These are phyloP conservation scores for Wickerhamomyces bisporus DNA, from an alignment of 805 yeast species.

Conservation along the genomic window DNA sequence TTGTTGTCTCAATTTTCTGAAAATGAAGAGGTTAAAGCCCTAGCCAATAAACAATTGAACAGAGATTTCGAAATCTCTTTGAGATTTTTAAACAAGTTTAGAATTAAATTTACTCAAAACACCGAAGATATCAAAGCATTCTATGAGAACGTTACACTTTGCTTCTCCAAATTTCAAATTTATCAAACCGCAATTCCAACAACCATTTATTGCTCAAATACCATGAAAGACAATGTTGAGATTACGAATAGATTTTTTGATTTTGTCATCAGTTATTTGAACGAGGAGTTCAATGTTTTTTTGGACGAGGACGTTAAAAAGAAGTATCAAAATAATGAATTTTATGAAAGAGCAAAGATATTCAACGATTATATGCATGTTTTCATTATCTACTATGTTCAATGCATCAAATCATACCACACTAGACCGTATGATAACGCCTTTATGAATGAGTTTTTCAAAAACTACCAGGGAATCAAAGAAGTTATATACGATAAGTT, in stretches of 20 bases:
- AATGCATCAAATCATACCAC: slow-evolving; percentile 28
- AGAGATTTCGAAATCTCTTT: slow-evolving; percentile 22
- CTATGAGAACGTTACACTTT: slow-evolving; percentile 17
- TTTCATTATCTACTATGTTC: slow-evolving; percentile 23
- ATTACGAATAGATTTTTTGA: slow-evolving; percentile 18
- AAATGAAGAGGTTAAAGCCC: slow-evolving; percentile 6
- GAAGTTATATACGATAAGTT: slow-evolving; percentile 15
- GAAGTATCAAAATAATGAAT: slow-evolving; percentile 6
- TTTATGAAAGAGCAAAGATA: slow-evolving; percentile 16
- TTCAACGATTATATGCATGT: slow-evolving; percentile 18
- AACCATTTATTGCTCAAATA: slow-evolving; percentile 18
- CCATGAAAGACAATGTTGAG: slow-evolving; percentile 19
- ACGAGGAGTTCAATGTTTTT: slow-evolving; percentile 17
- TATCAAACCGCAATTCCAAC: slow-evolving; percentile 19
- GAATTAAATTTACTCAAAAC: slow-evolving; percentile 9
- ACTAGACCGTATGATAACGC: slow-evolving; percentile 26
- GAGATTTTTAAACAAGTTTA: slow-evolving; percentile 22
- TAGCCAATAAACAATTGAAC: slow-evolving; percentile 9
- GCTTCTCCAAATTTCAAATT: slow-evolving; percentile 22
- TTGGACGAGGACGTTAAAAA: slow-evolving; percentile 7
- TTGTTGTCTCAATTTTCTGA: slow-evolving; percentile 10
- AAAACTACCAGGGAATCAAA: slow-evolving; percentile 17
- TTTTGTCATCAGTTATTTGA: slow-evolving; percentile 16
- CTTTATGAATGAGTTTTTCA: slow-evolving; percentile 25
- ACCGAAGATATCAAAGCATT: slow-evolving; percentile 10